These are phyloP conservation scores for Salix exigua DNA, from an alignment of 345 rosid genomes.

Conservation along the genomic window DNA sequence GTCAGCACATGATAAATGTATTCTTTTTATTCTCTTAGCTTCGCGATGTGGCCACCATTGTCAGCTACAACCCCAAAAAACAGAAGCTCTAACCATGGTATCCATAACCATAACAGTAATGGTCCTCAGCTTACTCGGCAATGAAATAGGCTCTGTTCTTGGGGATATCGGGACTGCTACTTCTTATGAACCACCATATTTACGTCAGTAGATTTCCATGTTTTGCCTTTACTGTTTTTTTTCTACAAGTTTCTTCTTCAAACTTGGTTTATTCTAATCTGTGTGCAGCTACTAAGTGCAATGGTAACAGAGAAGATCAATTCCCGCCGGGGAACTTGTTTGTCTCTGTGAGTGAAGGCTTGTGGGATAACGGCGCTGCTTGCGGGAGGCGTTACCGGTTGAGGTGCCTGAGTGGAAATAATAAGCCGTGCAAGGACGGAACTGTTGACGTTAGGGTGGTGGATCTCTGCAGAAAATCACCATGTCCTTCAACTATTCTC, in stretches of 20 bases:
- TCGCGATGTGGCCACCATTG: too few relatives aligned
- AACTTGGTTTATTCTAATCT: not conserved
- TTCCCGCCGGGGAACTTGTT: not conserved
- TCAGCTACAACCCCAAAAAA: not conserved
- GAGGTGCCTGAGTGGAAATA: constrained; percentile 32
- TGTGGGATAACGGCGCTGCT: constrained; percentile 42
- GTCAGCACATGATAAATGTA: too few relatives aligned
- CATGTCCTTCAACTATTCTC: constrained; percentile 34
- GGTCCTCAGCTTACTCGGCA: constrained; percentile 1
- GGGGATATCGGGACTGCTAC: constrained; percentile 33
- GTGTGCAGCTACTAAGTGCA: constrained; percentile 2
- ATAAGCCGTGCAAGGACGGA: constrained; percentile 24
- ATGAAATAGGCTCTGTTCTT: not conserved
- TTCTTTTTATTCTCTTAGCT: too few relatives aligned
- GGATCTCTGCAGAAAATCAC: constrained; percentile 29
- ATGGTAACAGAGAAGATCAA: not conserved
- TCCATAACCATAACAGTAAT: not conserved
- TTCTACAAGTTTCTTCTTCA: not conserved
- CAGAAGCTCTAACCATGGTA: not conserved
- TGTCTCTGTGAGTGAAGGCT: constrained; percentile 27
- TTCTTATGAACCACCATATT: constrained; percentile 25
- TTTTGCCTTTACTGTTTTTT: not conserved
- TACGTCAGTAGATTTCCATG: constrained; percentile 18
- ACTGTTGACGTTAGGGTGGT: constrained; percentile 36
- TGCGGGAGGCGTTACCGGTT: constrained; percentile 29